Evolutionary conservation across 2,329 filamentous ascomycete genomes (phyloP), one percentile per base, ranked within the genome.

Genomic region (Amesomyces nigricolor): DNA sequence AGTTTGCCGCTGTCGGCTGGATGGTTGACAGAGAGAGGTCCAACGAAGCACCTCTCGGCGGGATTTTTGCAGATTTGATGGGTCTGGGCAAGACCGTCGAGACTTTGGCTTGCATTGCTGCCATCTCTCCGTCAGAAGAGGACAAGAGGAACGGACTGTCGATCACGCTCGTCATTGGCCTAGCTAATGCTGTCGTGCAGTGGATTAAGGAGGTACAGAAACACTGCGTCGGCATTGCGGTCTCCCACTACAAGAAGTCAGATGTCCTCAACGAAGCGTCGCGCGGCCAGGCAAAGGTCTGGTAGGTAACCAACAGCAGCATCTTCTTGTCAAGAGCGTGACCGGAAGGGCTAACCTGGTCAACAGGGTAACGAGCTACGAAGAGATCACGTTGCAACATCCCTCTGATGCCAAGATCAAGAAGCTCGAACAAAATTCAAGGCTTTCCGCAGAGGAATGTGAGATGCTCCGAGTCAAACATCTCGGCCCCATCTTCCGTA

Each of bases 1-100:
- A 86, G 51, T 59, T 84, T 0, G 68, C 78, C 0, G 79, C 75
- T 0, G 72, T 70, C 0, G 70, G 73, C 0, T 85, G 80, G 69
- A 84, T 85, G 81, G 62, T 78, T 0, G 62, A 67, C 3, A 71
- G 77, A 3, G 82, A 86, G 62, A 68, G 72, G 4, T 68, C 58
- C 1, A 9, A 19, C 0, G 38, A 67, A 0, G 53, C 65, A 32
- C 79, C 74, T 0, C 47, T 62, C 51, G 83, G 83, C 2, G 83
- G 83, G 0, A 71, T 87, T 1, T 61, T 86, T 0, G 80, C 78
- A 0, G 82, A 87, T 62, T 77, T 77, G 26, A 85, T 86, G 81
- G 84, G 84, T 0, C 66, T 87, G 0, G 84, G 84, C 0, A 87
- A 87, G 66, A 87, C 83, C 0, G 73, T 83, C 3, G 77, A 82